Conservation (phyloP, 108 stramenopile genomes). For the Skeletonema marinoi region DNA sequence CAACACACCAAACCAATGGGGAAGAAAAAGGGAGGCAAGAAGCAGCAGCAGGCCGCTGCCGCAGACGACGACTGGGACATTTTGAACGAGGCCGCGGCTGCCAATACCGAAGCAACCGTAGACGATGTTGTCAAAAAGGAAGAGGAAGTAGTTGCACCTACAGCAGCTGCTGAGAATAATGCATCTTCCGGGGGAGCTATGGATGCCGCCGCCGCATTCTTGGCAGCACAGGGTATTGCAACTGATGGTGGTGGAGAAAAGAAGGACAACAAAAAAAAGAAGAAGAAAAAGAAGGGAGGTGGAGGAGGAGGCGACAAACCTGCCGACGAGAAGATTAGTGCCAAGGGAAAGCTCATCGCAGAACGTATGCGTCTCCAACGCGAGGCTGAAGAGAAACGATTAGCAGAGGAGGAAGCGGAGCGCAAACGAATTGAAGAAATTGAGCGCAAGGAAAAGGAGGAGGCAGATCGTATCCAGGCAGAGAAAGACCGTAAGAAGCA, state of each 20-base stretch:
- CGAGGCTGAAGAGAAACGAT: conserved; percentile 83
- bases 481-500: conserved; percentile 79
- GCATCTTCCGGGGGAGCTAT: conserved; percentile 8
- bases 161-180: conserved; percentile 6
- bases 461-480: conserved; percentile 63
- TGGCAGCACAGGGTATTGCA: conserved; percentile 73
- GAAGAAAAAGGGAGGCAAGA: conserved; percentile 45
- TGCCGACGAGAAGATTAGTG: conserved; percentile 62
- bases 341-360: conserved; percentile 81
- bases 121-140: conserved; percentile 7
- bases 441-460: conserved; percentile 69
- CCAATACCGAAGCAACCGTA: conserved; percentile 11
- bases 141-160: conserved; percentile 8
- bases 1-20: conserved; percentile 24
- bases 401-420: conserved; percentile 81
- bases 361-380: conserved; percentile 85
- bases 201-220: conserved; percentile 87
- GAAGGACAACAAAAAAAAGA: conserved; percentile 76
- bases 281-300: conserved; percentile 80
- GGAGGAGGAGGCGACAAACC: conserved; percentile 57
- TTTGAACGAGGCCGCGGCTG: conserved; percentile 33
- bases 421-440: conserved; percentile 74
- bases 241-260: conserved; percentile 50
- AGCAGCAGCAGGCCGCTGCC: conserved; percentile 29
- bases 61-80: conserved; percentile 50